phyloP scores from a whole-genome alignment of 345 rosid genomes.

The Lepidium africanum region DNA sequence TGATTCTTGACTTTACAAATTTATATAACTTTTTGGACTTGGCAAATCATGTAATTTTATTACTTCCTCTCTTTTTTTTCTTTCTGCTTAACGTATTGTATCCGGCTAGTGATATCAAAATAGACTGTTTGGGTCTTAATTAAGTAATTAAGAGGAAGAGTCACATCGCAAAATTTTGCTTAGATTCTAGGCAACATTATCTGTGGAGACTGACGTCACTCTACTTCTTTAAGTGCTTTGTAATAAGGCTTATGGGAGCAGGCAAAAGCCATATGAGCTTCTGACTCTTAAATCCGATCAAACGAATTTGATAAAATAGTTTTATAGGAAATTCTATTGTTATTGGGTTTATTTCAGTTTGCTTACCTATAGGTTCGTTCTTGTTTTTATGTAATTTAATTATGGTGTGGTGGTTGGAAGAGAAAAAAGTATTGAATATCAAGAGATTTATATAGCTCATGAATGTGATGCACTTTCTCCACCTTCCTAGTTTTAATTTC shows the following conservation, averaged over 20 bases:
- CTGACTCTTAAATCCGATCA: slow-evolving; percentile 4
- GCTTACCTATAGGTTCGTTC: slow-evolving; percentile 22
- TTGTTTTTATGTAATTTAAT: slow-evolving; percentile 21
- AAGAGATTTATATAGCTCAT: slow-evolving; percentile 12
- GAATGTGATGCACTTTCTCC: slow-evolving; percentile 26
- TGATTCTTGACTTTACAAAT: not conserved
- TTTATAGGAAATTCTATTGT: not conserved
- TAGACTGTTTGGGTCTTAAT: not conserved
- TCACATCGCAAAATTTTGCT: slow-evolving; percentile 24
- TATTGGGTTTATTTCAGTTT: slow-evolving; percentile 14
- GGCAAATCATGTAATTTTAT: not conserved
- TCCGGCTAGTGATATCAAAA: not conserved
- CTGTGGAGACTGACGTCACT: slow-evolving; percentile 16
- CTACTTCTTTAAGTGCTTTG: slow-evolving; percentile 17
- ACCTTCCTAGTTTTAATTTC: slow-evolving; percentile 8
- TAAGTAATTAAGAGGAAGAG: not conserved
- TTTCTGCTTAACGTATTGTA: not conserved
- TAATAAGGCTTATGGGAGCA: slow-evolving; percentile 17
- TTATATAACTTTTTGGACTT: not conserved
- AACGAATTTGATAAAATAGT: not conserved
- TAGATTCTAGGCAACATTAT: slow-evolving; percentile 26
- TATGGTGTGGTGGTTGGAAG: slow-evolving; percentile 31
- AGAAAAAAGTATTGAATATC: not conserved
- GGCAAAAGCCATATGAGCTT: slow-evolving; percentile 23
- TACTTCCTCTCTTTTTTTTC: not conserved